Evolutionary conservation across 805 yeast genomes (phyloP).

Genomic region (Saccharomycopsis guyanensis): DNA sequence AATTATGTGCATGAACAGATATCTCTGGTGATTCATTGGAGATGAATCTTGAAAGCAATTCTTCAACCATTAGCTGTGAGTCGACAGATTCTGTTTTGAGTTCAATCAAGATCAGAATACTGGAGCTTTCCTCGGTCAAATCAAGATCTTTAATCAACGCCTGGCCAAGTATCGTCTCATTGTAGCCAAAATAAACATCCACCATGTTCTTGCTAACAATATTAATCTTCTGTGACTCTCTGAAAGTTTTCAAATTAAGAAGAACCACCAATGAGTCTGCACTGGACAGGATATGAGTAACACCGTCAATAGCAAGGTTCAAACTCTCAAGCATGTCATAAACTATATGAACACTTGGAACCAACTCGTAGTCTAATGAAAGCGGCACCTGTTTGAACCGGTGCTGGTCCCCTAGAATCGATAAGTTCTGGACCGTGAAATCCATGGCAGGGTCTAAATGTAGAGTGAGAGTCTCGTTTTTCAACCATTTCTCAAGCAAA

Average conservation of each 20-base stretch:
- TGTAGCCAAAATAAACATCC: constrained; percentile 15
- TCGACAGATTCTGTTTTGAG: constrained; percentile 17
- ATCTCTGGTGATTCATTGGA: constrained; percentile 33
- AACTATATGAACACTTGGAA: not conserved
- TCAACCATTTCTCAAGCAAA: not conserved
- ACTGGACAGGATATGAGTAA: constrained; percentile 12
- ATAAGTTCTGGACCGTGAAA: not conserved
- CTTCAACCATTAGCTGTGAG: constrained; percentile 26
- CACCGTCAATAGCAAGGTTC: constrained; percentile 5
- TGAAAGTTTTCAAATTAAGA: constrained; percentile 1
- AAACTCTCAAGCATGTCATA: not conserved
- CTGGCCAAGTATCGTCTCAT: constrained; percentile 10
- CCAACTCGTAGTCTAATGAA: constrained; percentile 3
- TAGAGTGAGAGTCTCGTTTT: not conserved
- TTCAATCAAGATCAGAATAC: constrained; percentile 11
- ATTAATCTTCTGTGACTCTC: not conserved
- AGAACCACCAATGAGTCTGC: constrained; percentile 7
- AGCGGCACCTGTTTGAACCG: constrained; percentile 5
- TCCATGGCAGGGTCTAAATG: not conserved
- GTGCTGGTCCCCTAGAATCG: not conserved
- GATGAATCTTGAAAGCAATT: constrained; percentile 32
- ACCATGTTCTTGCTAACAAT: constrained; percentile 5
- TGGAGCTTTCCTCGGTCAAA: constrained; percentile 9
- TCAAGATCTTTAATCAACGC: constrained; percentile 8
- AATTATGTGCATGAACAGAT: constrained; percentile 26